phyloP scores from a whole-genome alignment of 1,284 basidiomycete species.

The Kwoniella shivajii region DNA sequence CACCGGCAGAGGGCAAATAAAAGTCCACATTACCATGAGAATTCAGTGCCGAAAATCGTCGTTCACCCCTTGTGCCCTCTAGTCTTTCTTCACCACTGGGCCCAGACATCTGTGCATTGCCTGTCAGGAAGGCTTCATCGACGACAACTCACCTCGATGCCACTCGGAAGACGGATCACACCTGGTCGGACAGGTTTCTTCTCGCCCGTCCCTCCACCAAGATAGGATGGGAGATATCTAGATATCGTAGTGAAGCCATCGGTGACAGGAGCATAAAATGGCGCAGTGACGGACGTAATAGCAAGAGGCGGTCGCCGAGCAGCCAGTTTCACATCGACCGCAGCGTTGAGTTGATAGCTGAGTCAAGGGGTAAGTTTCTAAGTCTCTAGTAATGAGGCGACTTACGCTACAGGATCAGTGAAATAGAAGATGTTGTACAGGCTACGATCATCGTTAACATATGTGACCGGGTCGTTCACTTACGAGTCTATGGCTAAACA shows the following conservation, averaged over 20 bases:
- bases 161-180: slow-evolving; percentile 43
- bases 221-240: slow-evolving; percentile 42
- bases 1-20: slow-evolving; percentile 47
- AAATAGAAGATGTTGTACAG: slow-evolving; percentile 60
- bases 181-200: slow-evolving; percentile 40
- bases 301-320: slow-evolving; percentile 53
- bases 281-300: slow-evolving; percentile 56
- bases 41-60: slow-evolving; percentile 54
- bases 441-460: slow-evolving; percentile 5
- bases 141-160: slow-evolving; percentile 39
- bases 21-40: slow-evolving; percentile 55
- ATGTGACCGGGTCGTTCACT: slow-evolving; percentile 11
- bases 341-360: slow-evolving; percentile 50
- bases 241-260: slow-evolving; percentile 38
- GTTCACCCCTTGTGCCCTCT: slow-evolving; percentile 47
- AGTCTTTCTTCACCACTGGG: slow-evolving; percentile 45
- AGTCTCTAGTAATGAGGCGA: slow-evolving; percentile 45
- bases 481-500: slow-evolving; percentile 59
- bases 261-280: slow-evolving; percentile 49
- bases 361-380: slow-evolving; percentile 53
- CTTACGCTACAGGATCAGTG: slow-evolving; percentile 59
- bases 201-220: slow-evolving; percentile 22
- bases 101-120: slow-evolving; percentile 37
- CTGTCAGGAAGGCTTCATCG: background rate
- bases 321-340: slow-evolving; percentile 49